A percentile compares a stretch with the other conserved stretches of the same genome.
phyloP scores from a whole-genome alignment of 139 green algal species.

The Monoraphidium neglectum region DNA sequence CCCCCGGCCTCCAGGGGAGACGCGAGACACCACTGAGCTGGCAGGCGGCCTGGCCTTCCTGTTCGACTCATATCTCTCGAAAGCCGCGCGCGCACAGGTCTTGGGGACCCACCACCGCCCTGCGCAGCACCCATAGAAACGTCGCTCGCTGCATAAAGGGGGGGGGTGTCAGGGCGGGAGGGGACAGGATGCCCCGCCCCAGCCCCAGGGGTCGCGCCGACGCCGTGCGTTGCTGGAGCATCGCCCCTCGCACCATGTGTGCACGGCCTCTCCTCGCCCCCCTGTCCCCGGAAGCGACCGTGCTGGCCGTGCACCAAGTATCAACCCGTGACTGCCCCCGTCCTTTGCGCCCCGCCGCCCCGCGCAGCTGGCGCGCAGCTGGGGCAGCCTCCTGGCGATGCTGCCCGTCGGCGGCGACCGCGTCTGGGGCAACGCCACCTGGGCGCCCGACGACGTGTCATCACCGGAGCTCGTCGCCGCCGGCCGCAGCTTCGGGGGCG shows the following conservation, averaged over 20 bases:
- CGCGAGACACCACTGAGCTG: slow-evolving; percentile 67
- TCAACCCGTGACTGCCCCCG: neutral
- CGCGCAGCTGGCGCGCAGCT: slow-evolving; percentile 64
- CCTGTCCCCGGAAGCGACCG: no score
- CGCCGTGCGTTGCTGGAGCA: no score
- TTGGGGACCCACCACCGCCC: no score
- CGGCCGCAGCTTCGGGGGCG: slow-evolving; percentile 36
- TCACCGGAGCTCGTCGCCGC: slow-evolving; percentile 11
- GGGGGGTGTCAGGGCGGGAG: no score
- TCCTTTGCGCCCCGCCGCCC: neutral
- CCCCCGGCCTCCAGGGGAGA: slow-evolving; percentile 52
- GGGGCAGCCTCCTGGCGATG: slow-evolving; percentile 74
- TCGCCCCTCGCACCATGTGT: no score
- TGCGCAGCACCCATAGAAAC: no score
- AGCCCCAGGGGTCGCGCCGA: no score
- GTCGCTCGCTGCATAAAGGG: no score
- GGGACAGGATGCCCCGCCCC: no score
- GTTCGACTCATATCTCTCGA: slow-evolving; percentile 28
- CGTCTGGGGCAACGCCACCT: slow-evolving; percentile 77
- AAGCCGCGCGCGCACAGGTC: slow-evolving; percentile 16
- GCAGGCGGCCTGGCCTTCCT: slow-evolving; percentile 24
- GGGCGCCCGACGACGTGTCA: slow-evolving; percentile 65
- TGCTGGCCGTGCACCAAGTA: no score
- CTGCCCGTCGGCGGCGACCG: slow-evolving; percentile 69
- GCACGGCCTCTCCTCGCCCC: no score